Base-by-base conservation (phyloP, 768 basidiomycete species). In the Daedaleopsis nitida region DNA sequence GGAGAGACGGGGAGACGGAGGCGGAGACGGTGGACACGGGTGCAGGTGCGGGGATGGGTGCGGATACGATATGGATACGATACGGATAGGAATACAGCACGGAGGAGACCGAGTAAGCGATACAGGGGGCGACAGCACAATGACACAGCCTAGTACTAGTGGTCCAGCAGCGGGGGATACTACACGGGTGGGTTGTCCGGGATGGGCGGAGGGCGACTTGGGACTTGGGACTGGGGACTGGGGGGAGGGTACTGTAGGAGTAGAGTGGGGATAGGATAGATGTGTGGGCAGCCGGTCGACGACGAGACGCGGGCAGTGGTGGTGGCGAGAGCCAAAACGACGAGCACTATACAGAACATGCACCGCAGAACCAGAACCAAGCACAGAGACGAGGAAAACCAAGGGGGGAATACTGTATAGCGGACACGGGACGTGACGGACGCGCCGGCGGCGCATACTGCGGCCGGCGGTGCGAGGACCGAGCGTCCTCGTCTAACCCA, bases 11-110 rank as follows among this genome's bases (percentile, higher is more conserved):
- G n/a, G n/a, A n/a, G n/a, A n/a, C n/a, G n/a, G n/a, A n/a, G n/a
- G n/a, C n/a, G n/a, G n/a, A n/a, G n/a, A n/a, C 27, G 7, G 27
- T 7, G 7, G 27, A 7, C 7, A 7, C 27, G 27, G 27, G 27
- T 32, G 27, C 27, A 7, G 27, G 27, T 32, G 27, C 27, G 7
- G 27, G 27, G 27, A 32, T 32, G 7, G 27, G 7, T 32, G 7
- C 11, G 39, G 4, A 55, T 62, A 52, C 34, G 27, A 38, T 44
- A 43, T 7, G 35, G 12, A 16, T 34, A 27, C n/a, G 54, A 56
- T 12, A 47, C 49, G 27, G 57, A 58, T 63, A 58, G 35, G 52
- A 55, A 63, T 58, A 59, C 57, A 59, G 57, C 52, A 34, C 52
- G 34, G 12, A 52, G 48, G 35, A 34, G n/a, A 39, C 27, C 55